Percentiles rank a stretch among this genome's conserved stretches.
These are phyloP conservation scores for Peronospora farinosa DNA, from an alignment of 352 stramenopile species.

Conservation along the genomic window DNA sequence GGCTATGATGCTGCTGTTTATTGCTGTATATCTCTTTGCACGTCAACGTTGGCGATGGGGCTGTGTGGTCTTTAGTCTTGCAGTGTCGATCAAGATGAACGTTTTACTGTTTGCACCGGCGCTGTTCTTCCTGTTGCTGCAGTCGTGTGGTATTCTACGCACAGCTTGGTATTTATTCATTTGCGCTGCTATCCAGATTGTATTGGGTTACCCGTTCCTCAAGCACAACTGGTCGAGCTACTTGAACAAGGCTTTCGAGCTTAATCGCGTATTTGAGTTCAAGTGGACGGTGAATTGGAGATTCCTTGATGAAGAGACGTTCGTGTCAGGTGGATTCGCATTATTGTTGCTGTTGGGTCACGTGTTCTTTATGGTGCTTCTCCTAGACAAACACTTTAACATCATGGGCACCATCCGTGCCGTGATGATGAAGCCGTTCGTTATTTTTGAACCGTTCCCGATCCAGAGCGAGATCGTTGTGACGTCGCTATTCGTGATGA, in stretches of 20 bases:
- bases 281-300: conserved; percentile 99
- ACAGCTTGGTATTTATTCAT: conserved; percentile 86
- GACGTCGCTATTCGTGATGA: conserved; percentile 86
- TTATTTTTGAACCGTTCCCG: conserved; percentile 69
- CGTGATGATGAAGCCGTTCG: conserved; percentile 64
- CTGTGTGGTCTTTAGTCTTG: conserved; percentile 92
- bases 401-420: conserved; percentile 69
- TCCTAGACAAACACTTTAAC: conserved; percentile 80
- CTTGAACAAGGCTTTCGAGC: conserved; percentile 94
- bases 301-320: conserved; percentile 74
- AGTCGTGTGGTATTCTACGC: conserved; percentile 74
- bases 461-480: conserved; percentile 82
- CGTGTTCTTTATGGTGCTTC: conserved; percentile 64
- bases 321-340: conserved; percentile 64
- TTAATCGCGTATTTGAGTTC: conserved; percentile 96
- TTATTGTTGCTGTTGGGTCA: conserved; percentile 51
- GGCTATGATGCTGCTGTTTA: conserved; percentile 93
- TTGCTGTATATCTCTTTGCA: conserved; percentile 86
- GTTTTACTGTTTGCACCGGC: conserved; percentile 95
- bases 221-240: conserved; percentile 92
- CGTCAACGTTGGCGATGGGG: conserved; percentile 81
- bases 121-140: conserved; percentile 93
- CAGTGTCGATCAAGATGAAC: conserved; percentile 99
- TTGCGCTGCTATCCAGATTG: conserved; percentile 86
- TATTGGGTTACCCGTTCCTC: conserved; percentile 93